Percentiles rank a stretch among this genome's conserved stretches.
Evolutionary conservation across 805 yeast genomes (phyloP).

Genomic region (Scheffersomyces coipomensis): DNA sequence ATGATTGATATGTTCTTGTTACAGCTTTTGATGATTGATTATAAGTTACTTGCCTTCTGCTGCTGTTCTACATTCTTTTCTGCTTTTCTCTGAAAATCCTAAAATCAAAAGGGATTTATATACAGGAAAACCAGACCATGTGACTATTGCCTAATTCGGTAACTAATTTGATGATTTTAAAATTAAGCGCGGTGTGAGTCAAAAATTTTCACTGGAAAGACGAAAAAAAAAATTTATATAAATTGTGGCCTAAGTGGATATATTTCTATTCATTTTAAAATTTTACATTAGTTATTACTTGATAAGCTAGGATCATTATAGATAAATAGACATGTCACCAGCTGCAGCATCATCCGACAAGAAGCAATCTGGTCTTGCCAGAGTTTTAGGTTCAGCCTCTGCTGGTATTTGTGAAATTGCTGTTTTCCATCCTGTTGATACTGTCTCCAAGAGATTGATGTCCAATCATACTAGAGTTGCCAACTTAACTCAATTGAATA

Average conservation of each 20-base stretch:
- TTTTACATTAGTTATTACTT: no score
- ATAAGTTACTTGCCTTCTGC: not conserved
- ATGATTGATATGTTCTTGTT: not conserved
- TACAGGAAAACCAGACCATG: not conserved
- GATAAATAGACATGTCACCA: slow-evolving; percentile 41
- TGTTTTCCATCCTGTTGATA: slow-evolving; percentile 98
- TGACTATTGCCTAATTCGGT: not conserved
- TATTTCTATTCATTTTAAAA: no score
- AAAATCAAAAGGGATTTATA: not conserved
- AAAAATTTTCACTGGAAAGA: not conserved
- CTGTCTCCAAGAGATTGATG: slow-evolving; percentile 94
- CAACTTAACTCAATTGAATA: slow-evolving; percentile 65
- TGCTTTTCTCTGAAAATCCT: not conserved
- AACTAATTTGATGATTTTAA: not conserved
- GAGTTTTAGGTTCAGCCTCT: slow-evolving; percentile 95
- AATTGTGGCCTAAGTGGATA: no score
- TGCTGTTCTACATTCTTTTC: not conserved
- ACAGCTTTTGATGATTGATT: not conserved
- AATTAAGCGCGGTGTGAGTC: slow-evolving; percentile 1
- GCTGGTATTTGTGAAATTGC: slow-evolving; percentile 97
- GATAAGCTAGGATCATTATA: no score
- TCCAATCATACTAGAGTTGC: slow-evolving; percentile 72
- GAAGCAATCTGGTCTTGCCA: slow-evolving; percentile 84
- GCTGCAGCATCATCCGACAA: slow-evolving; percentile 50
- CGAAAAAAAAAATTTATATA: no score